Conservation (phyloP, 257 asterid genomes). For the Nicotiana tabacum region DNA sequence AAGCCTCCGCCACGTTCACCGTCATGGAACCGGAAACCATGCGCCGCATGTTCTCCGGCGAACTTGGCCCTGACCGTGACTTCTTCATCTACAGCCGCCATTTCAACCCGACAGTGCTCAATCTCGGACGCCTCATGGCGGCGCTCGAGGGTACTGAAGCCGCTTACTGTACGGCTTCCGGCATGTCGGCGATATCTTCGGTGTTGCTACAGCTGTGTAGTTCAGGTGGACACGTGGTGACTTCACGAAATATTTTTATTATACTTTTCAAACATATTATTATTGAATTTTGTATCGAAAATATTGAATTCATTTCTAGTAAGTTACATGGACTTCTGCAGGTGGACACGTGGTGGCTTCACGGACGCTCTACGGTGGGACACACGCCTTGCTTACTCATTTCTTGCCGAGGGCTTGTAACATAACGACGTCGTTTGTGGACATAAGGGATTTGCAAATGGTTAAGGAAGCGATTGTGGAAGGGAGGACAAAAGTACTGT, state of each 20-base stretch:
- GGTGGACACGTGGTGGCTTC: conserved; percentile 95
- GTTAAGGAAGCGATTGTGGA: conserved; percentile 52
- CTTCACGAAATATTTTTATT: conserved; percentile 22
- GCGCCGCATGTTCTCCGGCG: conserved; percentile 96
- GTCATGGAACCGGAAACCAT: conserved; percentile 97
- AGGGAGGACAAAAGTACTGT: conserved; percentile 73
- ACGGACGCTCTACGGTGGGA: conserved; percentile 76
- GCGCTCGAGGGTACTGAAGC: conserved; percentile 95
- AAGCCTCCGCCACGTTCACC: conserved; percentile 98
- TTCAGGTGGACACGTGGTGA: conserved; percentile 79
- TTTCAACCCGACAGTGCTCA: conserved; percentile 92
- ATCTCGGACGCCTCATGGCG: conserved; percentile 85
- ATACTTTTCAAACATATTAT: too few relatives aligned
- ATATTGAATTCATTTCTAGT: not conserved
- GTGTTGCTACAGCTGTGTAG: conserved; percentile 84
- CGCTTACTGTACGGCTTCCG: conserved; percentile 93
- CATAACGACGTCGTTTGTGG: conserved; percentile 87
- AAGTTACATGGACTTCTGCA: not conserved
- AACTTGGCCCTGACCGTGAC: conserved; percentile 84
- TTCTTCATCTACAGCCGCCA: conserved; percentile 95
- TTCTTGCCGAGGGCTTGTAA: conserved; percentile 77
- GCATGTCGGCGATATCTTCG: conserved; percentile 91
- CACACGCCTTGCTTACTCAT: conserved; percentile 76
- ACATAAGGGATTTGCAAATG: conserved; percentile 44
- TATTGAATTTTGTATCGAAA: not conserved